A percentile compares a stretch with the other conserved stretches of the same genome.
phyloP scores from a whole-genome alignment of 192 early-diverging fungal genomes.

The Helicostylum pulchrum region DNA sequence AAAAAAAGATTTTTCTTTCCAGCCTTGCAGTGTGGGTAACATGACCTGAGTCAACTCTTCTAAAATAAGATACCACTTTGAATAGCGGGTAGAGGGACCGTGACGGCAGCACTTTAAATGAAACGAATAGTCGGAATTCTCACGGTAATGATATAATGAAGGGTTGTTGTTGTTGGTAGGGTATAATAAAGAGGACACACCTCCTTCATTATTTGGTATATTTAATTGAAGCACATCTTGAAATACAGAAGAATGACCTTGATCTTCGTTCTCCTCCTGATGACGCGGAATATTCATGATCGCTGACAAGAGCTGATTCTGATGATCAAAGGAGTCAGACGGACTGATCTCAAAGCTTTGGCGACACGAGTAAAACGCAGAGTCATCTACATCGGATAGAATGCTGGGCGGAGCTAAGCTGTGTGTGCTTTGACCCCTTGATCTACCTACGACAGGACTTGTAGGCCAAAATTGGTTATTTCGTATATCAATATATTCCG shows the following conservation, averaged over 20 bases:
- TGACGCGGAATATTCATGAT: neutral
- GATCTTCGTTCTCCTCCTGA: neutral
- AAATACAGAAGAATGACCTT: neutral
- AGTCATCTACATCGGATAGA: neutral
- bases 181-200: too few species aligned
- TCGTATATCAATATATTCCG: neutral
- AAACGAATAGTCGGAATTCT: too few species aligned
- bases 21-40: conserved; percentile 56
- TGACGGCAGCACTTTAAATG: neutral
- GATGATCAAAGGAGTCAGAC: neutral
- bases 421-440: conserved; percentile 5
- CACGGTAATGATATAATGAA: too few species aligned
- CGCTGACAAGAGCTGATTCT: too few species aligned
- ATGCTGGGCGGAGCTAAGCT: conserved; percentile 9
- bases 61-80: neutral
- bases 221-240: neutral
- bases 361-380: conserved; percentile 1
- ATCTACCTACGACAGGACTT: neutral
- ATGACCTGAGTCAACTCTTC: conserved; percentile 31
- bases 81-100: neutral
- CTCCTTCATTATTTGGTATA: too few species aligned
- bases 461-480: too few species aligned
- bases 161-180: too few species aligned
- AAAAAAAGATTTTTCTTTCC: conserved; percentile 46
- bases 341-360: conserved; percentile 14